Evolutionary conservation across 768 basidiomycete genomes (phyloP).

Genomic region (Pisolithus orientalis): DNA sequence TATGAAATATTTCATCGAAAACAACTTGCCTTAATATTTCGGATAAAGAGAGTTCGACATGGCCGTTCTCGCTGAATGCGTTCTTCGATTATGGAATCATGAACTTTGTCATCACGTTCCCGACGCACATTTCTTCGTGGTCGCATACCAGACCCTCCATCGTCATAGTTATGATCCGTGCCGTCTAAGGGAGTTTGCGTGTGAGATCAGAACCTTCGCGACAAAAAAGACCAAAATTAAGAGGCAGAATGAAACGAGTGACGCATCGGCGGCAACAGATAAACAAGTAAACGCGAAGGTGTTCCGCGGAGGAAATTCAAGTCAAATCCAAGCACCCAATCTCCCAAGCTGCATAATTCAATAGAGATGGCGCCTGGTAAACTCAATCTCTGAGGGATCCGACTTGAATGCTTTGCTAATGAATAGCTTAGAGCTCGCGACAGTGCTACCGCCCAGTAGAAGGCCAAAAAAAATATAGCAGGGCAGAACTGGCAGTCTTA

Average conservation of each 20-base stretch:
- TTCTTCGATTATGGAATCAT: slow-evolving; percentile 89
- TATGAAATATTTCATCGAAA: slow-evolving; percentile 2
- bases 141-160: slow-evolving; percentile 40
- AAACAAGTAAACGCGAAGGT: slow-evolving; percentile 8
- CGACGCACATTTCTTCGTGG: slow-evolving; percentile 52
- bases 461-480: slow-evolving; percentile 13
- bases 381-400: slow-evolving; percentile 27
- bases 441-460: slow-evolving; percentile 29
- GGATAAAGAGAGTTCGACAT: slow-evolving; percentile 92
- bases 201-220: slow-evolving; percentile 45
- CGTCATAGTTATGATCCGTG: slow-evolving; percentile 48
- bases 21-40: slow-evolving; percentile 92
- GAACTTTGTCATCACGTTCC: slow-evolving; percentile 83
- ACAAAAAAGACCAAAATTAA: slow-evolving; percentile 34
- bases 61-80: slow-evolving; percentile 91
- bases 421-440: slow-evolving; percentile 43
- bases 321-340: slow-evolving; percentile 10
- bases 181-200: slow-evolving; percentile 52
- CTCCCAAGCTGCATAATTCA: slow-evolving; percentile 13
- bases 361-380: slow-evolving; percentile 12
- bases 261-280: slow-evolving; percentile 31
- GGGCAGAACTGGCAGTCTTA: slow-evolving; percentile 34
- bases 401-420: slow-evolving; percentile 41
- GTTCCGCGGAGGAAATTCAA: slow-evolving; percentile 19
- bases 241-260: slow-evolving; percentile 38